Evolutionary conservation across 352 stramenopile genomes (phyloP).

Genomic region (Phytophthora pseudosyringae): DNA sequence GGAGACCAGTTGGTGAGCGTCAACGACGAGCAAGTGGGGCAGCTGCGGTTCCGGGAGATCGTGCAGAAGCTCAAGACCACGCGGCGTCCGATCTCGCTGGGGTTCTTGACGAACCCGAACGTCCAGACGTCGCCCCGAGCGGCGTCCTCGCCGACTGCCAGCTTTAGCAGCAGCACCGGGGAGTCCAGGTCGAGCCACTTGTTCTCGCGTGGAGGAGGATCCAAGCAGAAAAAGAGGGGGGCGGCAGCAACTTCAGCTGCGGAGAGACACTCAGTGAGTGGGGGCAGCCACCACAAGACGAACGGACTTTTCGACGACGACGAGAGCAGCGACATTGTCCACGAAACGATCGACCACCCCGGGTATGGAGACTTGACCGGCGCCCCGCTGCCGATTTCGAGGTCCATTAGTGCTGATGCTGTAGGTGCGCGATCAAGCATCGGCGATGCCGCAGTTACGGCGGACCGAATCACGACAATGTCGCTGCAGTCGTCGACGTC

Average conservation of each 20-base stretch:
- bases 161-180: conserved; percentile 22
- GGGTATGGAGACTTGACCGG: conserved; percentile 20
- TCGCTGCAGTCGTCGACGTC: conserved; percentile 61
- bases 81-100: conserved; percentile 69
- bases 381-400: conserved; percentile 11
- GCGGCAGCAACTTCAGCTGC: neutral
- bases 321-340: conserved; percentile 32
- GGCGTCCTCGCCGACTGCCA: conserved; percentile 12
- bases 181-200: conserved; percentile 22
- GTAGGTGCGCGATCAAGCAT: conserved; percentile 4
- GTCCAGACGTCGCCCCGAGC: conserved; percentile 66
- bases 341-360: conserved; percentile 26
- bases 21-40: conserved; percentile 73
- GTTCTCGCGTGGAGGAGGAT: conserved; percentile 14
- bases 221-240: conserved; percentile 13
- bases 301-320: conserved; percentile 31
- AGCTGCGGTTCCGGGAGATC: conserved; percentile 71
- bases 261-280: conserved; percentile 27
- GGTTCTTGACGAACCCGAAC: conserved; percentile 74
- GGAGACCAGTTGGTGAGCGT: conserved; percentile 79
- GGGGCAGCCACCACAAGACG: conserved; percentile 7
- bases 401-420: neutral
- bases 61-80: conserved; percentile 80
- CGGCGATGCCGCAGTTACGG: conserved; percentile 1
- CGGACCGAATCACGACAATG: conserved; percentile 49